A percentile compares a stretch with the other conserved stretches of the same genome.
Evolutionary conservation across 2,329 filamentous ascomycete genomes (phyloP).

Genomic region (Talaromyces sp.): DNA sequence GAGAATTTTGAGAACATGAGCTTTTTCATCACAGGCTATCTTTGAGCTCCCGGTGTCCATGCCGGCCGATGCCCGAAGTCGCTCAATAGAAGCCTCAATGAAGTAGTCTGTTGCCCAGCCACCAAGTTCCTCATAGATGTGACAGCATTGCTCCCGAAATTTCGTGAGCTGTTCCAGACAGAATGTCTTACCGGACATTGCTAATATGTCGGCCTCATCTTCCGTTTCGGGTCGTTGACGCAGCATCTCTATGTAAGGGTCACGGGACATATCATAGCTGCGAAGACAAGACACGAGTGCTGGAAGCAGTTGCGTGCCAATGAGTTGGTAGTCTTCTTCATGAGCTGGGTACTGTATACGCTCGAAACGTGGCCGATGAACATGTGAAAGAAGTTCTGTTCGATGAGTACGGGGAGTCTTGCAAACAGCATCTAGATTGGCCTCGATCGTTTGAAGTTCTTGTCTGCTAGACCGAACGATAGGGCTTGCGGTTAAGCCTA

Average conservation of each 20-base stretch:
- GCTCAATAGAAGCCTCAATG: constrained; percentile 55
- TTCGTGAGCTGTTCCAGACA: constrained; percentile 59
- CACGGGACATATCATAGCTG: constrained; percentile 59
- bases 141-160: constrained; percentile 54
- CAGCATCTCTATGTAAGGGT: constrained; percentile 62
- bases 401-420: constrained; percentile 69
- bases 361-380: constrained; percentile 62
- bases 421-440: constrained; percentile 69
- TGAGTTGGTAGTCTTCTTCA: neutral
- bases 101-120: constrained; percentile 71
- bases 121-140: constrained; percentile 63
- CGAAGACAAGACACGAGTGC: constrained; percentile 48
- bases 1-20: constrained; percentile 55
- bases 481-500: constrained; percentile 82
- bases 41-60: constrained; percentile 40
- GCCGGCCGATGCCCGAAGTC: constrained; percentile 27
- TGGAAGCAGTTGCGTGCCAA: constrained; percentile 37
- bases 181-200: constrained; percentile 38
- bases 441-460: constrained; percentile 65
- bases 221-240: constrained; percentile 40
- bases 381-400: constrained; percentile 68
- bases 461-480: constrained; percentile 62
- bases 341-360: constrained; percentile 25
- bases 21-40: constrained; percentile 55
- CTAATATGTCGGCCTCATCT: constrained; percentile 28